phyloP scores from a whole-genome alignment of 176 grass and related monocot species.

The Otatea glauca region DNA sequence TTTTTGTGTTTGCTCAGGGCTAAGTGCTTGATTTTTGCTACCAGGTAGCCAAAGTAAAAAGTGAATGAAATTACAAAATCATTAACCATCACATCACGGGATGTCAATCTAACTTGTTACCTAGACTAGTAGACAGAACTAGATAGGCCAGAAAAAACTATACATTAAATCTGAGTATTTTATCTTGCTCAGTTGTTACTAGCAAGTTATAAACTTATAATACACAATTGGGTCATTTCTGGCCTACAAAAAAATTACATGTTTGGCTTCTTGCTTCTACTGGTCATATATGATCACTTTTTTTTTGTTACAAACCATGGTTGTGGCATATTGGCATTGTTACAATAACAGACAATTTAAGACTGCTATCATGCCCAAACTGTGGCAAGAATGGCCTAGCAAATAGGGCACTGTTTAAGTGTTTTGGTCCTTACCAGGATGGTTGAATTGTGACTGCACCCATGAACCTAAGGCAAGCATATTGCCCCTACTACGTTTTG shows the following conservation, averaged over 20 bases:
- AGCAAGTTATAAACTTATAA: not conserved
- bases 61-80: constrained; percentile 30
- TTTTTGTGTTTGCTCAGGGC: constrained; percentile 25
- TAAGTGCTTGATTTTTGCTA: constrained; percentile 26
- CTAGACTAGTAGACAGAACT: not conserved
- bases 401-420: not conserved
- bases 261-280: not conserved
- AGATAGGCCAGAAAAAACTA: constrained; percentile 22
- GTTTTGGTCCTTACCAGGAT: not conserved
- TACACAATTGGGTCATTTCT: not conserved
- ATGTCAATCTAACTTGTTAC: not conserved
- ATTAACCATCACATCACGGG: not conserved
- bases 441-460: not conserved
- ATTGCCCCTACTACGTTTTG: constrained; percentile 10
- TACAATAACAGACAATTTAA: not conserved
- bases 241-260: not conserved
- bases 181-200: constrained; percentile 14
- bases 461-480: constrained; percentile 22
- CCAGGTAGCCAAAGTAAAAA: constrained; percentile 32
- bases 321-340: not conserved
- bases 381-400: not conserved
- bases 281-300: not conserved
- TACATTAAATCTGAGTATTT: not conserved
- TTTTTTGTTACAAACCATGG: constrained; percentile 5
- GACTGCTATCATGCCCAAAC: not conserved